Conservation (phyloP, 106 monocot species). For the Posidonia australis region DNA sequence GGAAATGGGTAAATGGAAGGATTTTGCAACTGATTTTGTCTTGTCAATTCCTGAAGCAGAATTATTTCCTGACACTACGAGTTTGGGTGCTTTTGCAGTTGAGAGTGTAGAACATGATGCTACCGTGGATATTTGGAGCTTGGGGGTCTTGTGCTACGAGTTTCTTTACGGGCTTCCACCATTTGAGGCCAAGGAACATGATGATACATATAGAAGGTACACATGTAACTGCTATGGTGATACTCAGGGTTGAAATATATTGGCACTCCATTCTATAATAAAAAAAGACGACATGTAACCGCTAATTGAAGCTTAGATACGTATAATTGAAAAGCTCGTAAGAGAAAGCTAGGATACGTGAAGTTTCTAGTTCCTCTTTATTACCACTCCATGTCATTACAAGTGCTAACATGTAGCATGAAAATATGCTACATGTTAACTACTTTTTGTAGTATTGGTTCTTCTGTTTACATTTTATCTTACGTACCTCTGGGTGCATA, state of each 20-base stretch:
- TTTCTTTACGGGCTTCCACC: constrained; percentile 94
- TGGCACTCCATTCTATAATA: no score
- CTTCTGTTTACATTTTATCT: no score
- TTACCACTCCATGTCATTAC: no score
- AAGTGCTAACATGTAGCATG: no score
- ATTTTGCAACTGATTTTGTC: not conserved
- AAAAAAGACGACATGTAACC: no score
- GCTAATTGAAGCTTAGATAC: no score
- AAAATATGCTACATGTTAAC: no score
- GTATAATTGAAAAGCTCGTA: no score
- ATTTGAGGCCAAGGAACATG: constrained; percentile 96
- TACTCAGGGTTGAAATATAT: no score
- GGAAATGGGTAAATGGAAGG: constrained; percentile 79
- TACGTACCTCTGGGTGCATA: not conserved
- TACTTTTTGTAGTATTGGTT: no score
- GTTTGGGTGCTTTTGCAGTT: constrained; percentile 25
- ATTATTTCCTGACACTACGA: not conserved
- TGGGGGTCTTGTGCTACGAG: constrained; percentile 90
- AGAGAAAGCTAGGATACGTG: no score
- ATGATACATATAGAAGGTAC: constrained; percentile 93
- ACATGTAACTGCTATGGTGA: not conserved
- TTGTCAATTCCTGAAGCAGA: not conserved
- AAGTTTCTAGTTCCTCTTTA: no score
- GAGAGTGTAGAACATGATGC: constrained; percentile 95
- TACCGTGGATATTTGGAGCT: constrained; percentile 95